phyloP scores from a whole-genome alignment of 176 grass and related monocot species.

The Hordeum marinum region DNA sequence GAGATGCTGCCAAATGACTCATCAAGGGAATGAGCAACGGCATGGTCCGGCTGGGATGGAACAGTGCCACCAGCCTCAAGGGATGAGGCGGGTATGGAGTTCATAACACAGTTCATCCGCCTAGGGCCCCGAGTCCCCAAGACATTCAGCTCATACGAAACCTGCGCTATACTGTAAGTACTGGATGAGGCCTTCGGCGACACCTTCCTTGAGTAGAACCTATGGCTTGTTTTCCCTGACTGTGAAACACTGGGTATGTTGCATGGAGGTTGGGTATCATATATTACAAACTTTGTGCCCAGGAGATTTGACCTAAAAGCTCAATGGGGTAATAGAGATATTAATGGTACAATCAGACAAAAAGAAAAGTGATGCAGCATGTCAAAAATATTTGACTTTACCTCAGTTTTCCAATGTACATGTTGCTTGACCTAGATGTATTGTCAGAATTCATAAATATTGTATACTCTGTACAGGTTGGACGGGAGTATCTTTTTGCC shows the following conservation, averaged over 20 bases:
- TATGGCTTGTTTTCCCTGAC: constrained; percentile 47
- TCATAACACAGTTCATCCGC: constrained; percentile 86
- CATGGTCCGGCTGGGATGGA: constrained; percentile 44
- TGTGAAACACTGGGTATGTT: constrained; percentile 36
- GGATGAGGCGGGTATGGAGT: constrained; percentile 68
- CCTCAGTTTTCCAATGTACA: constrained; percentile 87
- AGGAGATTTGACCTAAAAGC: constrained; percentile 81
- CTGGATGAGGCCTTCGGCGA: constrained; percentile 52
- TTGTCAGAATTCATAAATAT: constrained; percentile 75
- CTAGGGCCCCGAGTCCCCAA: constrained; percentile 81
- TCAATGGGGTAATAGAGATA: constrained; percentile 3
- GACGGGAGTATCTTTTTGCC: constrained; percentile 64
- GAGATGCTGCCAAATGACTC: constrained; percentile 80
- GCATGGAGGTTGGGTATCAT: constrained; percentile 71
- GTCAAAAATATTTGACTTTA: constrained; percentile 24
- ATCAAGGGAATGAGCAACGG: constrained; percentile 38
- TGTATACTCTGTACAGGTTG: constrained; percentile 92
- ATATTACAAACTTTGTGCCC: constrained; percentile 82
- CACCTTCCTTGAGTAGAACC: constrained; percentile 74
- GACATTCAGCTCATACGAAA: constrained; percentile 87
- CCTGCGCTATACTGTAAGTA: constrained; percentile 68
- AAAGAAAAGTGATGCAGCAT: constrained; percentile 6
- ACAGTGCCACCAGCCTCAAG: constrained; percentile 66
- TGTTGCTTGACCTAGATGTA: constrained; percentile 73
- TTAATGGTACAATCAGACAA: constrained; percentile 2